Evolutionary conservation across 1,284 basidiomycete genomes (phyloP).

Genomic region (Irpex rosettiformis): DNA sequence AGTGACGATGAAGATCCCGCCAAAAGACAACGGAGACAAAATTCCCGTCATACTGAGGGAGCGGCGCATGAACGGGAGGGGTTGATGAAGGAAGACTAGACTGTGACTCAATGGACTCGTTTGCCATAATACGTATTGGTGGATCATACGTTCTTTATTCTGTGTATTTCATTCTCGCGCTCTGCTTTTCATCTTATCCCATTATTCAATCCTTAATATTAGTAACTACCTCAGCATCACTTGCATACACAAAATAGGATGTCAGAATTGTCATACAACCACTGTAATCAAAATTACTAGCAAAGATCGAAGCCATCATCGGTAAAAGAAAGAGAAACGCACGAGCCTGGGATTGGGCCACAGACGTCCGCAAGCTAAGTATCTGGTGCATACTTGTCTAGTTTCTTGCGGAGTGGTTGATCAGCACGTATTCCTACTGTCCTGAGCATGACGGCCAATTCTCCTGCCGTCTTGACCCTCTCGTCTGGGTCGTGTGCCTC

Average conservation of each 20-base stretch:
- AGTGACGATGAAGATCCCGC: constrained; percentile 55
- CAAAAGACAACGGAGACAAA: constrained; percentile 43
- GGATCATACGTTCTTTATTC: constrained; percentile 1
- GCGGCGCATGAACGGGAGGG: constrained; percentile 58
- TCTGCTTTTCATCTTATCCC: too few species aligned
- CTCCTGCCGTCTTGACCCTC: constrained; percentile 40
- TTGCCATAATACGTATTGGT: constrained; percentile 4
- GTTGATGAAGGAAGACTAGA: constrained; percentile 47
- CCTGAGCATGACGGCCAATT: constrained; percentile 48
- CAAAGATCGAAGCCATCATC: too few species aligned
- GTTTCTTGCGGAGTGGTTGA: constrained; percentile 60
- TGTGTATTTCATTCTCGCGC: constrained; percentile 4
- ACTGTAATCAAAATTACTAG: too few species aligned
- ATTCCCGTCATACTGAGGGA: constrained; percentile 41
- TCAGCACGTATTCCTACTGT: constrained; percentile 55
- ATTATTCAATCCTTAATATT: too few species aligned
- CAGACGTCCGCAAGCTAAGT: not conserved
- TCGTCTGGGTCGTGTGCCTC: constrained; percentile 46
- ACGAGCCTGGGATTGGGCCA: too few species aligned
- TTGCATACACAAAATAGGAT: too few species aligned
- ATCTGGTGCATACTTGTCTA: constrained; percentile 33
- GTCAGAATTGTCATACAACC: too few species aligned
- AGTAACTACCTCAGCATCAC: too few species aligned
- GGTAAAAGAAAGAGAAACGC: too few species aligned
- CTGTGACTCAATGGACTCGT: constrained; percentile 10